Percentiles rank a stretch among this genome's conserved stretches.
phyloP scores from a whole-genome alignment of 2,329 filamentous ascomycete species.

The Calonectria hongkongensis region DNA sequence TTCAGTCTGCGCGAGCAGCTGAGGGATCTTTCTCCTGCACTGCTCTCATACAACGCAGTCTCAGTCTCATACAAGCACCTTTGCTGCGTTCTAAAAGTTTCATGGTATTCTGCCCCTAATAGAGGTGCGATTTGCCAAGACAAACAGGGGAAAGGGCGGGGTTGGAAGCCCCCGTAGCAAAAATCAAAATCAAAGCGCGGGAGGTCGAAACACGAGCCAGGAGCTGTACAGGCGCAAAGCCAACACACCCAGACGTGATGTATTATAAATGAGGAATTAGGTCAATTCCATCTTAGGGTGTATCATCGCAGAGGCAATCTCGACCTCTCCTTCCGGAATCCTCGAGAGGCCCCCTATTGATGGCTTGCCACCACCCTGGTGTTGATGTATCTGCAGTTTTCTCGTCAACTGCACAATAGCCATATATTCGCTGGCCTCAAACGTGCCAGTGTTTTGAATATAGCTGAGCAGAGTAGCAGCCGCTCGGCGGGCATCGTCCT shows the following conservation, averaged over 20 bases:
- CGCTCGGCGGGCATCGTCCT: slow-evolving; percentile 89
- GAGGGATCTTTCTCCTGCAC: not conserved
- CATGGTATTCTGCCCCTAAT: not conserved
- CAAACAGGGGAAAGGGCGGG: not conserved
- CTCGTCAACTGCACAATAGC: slow-evolving; percentile 89
- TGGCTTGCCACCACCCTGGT: slow-evolving; percentile 56
- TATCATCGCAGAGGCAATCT: slow-evolving; percentile 61
- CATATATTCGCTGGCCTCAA: slow-evolving; percentile 86
- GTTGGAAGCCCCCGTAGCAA: slow-evolving; percentile 28
- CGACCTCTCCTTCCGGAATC: slow-evolving; percentile 75
- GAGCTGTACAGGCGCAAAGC: slow-evolving; percentile 33
- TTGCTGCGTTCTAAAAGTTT: slow-evolving; percentile 14
- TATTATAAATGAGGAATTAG: slow-evolving; percentile 43
- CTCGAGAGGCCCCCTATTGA: slow-evolving; percentile 71
- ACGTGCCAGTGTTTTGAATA: slow-evolving; percentile 83
- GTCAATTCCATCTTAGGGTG: slow-evolving; percentile 57
- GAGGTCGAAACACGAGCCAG: slow-evolving; percentile 38
- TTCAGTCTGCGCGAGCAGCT: slow-evolving; percentile 27
- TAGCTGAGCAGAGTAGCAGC: slow-evolving; percentile 88
- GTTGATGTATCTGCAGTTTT: slow-evolving; percentile 83
- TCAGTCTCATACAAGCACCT: slow-evolving; percentile 5
- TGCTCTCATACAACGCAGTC: slow-evolving; percentile 12
- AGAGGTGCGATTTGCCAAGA: slow-evolving; percentile 3
- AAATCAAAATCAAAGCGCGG: slow-evolving; percentile 44
- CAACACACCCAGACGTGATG: not conserved